A percentile compares a stretch with the other conserved stretches of the same genome.
phyloP scores from a whole-genome alignment of 495 filamentous ascomycete genomes.

The Neurospora discreta region DNA sequence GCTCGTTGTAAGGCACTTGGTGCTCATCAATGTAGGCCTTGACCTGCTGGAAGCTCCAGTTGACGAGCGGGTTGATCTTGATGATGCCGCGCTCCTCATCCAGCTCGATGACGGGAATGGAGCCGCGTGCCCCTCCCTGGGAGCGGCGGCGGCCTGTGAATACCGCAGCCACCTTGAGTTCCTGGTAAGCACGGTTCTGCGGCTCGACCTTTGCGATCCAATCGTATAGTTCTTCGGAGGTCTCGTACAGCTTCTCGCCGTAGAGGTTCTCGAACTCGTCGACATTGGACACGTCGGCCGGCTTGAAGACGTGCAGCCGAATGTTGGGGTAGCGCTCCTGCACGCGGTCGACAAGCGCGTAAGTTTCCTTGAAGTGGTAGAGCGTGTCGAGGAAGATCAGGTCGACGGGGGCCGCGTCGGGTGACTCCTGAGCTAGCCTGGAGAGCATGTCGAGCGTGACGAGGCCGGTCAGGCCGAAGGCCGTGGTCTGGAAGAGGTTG shows the following conservation, averaged over 20 bases:
- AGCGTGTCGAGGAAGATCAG: constrained; percentile 96
- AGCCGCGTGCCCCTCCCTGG: constrained; percentile 87
- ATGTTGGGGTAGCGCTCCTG: constrained; percentile 63
- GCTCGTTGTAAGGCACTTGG: constrained; percentile 84
- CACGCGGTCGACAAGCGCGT: constrained; percentile 69
- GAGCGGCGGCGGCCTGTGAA: constrained; percentile 88
- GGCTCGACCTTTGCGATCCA: constrained; percentile 97
- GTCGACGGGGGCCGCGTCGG: constrained; percentile 53
- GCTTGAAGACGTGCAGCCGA: constrained; percentile 81
- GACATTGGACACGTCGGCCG: constrained; percentile 54
- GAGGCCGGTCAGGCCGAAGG: constrained; percentile 88
- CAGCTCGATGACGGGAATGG: constrained; percentile 80
- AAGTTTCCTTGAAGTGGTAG: constrained; percentile 89
- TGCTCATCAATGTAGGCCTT: constrained; percentile 74
- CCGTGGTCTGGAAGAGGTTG: constrained; percentile 90
- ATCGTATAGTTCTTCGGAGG: constrained; percentile 82
- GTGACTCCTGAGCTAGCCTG: constrained; percentile 60
- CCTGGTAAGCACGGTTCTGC: constrained; percentile 79
- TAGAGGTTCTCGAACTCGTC: constrained; percentile 71
- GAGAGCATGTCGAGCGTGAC: constrained; percentile 93
- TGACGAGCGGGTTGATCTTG: constrained; percentile 97
- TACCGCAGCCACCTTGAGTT: constrained; percentile 82
- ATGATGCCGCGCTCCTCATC: constrained; percentile 78
- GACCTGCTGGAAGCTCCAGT: constrained; percentile 89
- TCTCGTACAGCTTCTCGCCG: constrained; percentile 77